These are phyloP conservation scores for Beauveria scarabaeidicola DNA, from an alignment of 2,329 filamentous ascomycete genomes.

Conservation along the genomic window DNA sequence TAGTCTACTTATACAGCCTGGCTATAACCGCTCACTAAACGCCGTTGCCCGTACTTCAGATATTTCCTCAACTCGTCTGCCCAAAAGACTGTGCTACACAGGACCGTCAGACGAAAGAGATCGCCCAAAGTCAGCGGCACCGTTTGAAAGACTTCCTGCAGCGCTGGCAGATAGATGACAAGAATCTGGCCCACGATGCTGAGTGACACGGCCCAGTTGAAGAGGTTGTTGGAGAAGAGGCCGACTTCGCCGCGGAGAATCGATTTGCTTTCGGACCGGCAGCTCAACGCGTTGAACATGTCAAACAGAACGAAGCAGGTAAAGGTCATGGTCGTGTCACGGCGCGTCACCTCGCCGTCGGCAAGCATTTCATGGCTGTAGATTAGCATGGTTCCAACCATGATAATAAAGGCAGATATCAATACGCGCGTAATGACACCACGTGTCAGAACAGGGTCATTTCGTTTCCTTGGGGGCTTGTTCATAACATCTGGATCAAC, in stretches of 20 bases:
- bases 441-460: constrained; percentile 83
- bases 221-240: constrained; percentile 79
- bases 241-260: constrained; percentile 78
- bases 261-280: constrained; percentile 84
- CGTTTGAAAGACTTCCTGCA: constrained; percentile 94
- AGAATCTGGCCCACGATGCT: constrained; percentile 78
- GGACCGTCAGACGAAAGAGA: constrained; percentile 58
- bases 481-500: constrained; percentile 94
- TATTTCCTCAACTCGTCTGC: constrained; percentile 87
- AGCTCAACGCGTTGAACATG: constrained; percentile 97
- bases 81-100: constrained; percentile 92
- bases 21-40: constrained; percentile 54
- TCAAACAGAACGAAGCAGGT: constrained; percentile 98
- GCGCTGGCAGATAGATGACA: constrained; percentile 89
- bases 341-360: constrained; percentile 74
- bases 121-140: constrained; percentile 72
- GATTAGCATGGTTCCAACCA: constrained; percentile 81
- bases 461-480: constrained; percentile 72
- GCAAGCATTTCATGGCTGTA: constrained; percentile 87
- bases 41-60: constrained; percentile 50
- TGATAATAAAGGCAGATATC: constrained; percentile 81
- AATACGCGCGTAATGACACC: constrained; percentile 76
- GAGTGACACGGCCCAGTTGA: constrained; percentile 89
- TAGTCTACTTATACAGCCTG: constrained; percentile 45
- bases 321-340: constrained; percentile 98